Conservation (phyloP, 2,329 filamentous ascomycete species). For the Teratosphaeria gauchensis region DNA sequence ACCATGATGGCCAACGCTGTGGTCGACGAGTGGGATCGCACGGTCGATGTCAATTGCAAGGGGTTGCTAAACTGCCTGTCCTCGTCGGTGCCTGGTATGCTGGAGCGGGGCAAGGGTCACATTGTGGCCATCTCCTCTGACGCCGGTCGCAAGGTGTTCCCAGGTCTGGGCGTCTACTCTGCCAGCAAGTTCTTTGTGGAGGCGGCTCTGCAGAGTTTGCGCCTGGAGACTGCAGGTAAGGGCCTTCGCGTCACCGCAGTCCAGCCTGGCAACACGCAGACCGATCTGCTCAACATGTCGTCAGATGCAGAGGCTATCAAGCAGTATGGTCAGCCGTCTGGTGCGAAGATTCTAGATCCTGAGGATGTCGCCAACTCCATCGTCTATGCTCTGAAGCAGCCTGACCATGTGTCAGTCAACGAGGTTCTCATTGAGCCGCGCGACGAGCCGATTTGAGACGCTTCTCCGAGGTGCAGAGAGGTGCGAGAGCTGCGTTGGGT, state of each 20-base stretch:
- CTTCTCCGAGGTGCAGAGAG: neutral
- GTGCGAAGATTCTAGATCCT: slow-evolving; percentile 64
- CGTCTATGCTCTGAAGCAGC: slow-evolving; percentile 64
- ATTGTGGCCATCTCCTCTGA: slow-evolving; percentile 76
- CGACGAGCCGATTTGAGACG: slow-evolving; percentile 57
- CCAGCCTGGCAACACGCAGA: slow-evolving; percentile 68
- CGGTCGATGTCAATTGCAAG: slow-evolving; percentile 81
- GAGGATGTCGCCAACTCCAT: slow-evolving; percentile 65
- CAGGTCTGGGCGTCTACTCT: slow-evolving; percentile 71
- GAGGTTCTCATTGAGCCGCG: slow-evolving; percentile 70
- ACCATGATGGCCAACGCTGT: slow-evolving; percentile 75
- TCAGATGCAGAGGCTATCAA: slow-evolving; percentile 67
- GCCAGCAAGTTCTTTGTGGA: slow-evolving; percentile 81
- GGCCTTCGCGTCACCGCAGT: slow-evolving; percentile 65
- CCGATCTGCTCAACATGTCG: slow-evolving; percentile 63
- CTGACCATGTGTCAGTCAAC: slow-evolving; percentile 67
- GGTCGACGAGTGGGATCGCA: slow-evolving; percentile 68
- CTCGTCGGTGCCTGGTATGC: slow-evolving; percentile 60
- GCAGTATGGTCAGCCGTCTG: slow-evolving; percentile 66
- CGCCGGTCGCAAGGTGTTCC: slow-evolving; percentile 72
- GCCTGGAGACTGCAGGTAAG: slow-evolving; percentile 64
- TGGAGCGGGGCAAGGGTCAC: slow-evolving; percentile 58
- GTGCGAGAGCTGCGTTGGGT: neutral
- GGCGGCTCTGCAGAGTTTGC: slow-evolving; percentile 63
- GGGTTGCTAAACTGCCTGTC: slow-evolving; percentile 65